Conservation (phyloP, 768 basidiomycete species). For the Cystobasidium tubakii region DNA sequence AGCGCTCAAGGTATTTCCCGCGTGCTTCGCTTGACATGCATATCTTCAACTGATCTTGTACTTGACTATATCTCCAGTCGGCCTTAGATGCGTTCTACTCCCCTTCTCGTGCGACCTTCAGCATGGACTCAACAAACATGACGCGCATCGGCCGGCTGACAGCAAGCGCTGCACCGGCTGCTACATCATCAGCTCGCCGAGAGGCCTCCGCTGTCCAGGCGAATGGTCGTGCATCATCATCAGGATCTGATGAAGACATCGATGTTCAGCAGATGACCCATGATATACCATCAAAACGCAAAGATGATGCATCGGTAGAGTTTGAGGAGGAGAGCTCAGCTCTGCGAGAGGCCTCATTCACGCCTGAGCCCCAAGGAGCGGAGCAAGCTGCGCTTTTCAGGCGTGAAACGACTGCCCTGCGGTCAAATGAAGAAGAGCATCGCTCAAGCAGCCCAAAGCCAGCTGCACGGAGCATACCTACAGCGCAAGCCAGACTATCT, state of each 20-base stretch:
- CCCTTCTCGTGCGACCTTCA: slow-evolving; percentile 66
- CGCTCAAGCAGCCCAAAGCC: neutral
- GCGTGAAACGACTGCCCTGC: neutral
- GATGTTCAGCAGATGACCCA: neutral
- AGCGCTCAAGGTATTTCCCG: slow-evolving; percentile 66
- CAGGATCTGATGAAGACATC: neutral
- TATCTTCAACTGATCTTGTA: neutral
- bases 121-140: slow-evolving; percentile 50
- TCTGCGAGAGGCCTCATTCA: neutral
- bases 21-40: too few species aligned
- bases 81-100: slow-evolving; percentile 66
- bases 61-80: slow-evolving; percentile 51
- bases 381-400: neutral
- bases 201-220: neutral
- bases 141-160: slow-evolving; percentile 10
- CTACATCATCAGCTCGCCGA: neutral
- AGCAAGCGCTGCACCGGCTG: neutral
- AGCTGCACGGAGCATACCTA: neutral
- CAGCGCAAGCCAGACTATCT: neutral
- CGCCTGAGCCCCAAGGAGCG: neutral
- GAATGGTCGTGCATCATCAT: neutral
- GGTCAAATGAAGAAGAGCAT: neutral
- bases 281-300: neutral
- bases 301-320: neutral
- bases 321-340: neutral